These are phyloP conservation scores for Strigomonas culicis DNA, from an alignment of 208 protist species.

Conservation along the genomic window DNA sequence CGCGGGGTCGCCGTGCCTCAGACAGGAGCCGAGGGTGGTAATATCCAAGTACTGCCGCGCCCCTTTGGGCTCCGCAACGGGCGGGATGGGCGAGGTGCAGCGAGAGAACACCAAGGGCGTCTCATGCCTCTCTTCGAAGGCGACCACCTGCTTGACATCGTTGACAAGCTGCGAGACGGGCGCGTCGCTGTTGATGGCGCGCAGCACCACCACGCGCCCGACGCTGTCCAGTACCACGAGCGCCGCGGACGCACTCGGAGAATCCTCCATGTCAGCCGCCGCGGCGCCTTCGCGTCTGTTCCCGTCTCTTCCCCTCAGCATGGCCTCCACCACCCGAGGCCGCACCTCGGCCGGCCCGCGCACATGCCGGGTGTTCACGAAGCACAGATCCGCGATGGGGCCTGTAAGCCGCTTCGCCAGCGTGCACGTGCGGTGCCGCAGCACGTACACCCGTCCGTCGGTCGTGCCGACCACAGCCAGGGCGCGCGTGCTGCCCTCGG, in stretches of 20 bases:
- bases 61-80: too few relatives aligned
- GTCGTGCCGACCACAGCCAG: slow-evolving; percentile 54
- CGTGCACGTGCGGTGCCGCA: slow-evolving; percentile 21
- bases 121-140: neutral
- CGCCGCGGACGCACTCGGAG: neutral
- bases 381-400: slow-evolving; percentile 64
- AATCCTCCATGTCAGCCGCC: too few relatives aligned
- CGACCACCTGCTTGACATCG: slow-evolving; percentile 54
- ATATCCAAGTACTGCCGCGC: too few relatives aligned
- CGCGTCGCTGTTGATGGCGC: slow-evolving; percentile 32
- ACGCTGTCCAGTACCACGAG: slow-evolving; percentile 69
- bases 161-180: slow-evolving; percentile 42
- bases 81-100: neutral
- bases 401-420: slow-evolving; percentile 47
- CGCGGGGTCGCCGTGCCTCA: neutral
- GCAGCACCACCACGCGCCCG: slow-evolving; percentile 56
- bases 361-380: slow-evolving; percentile 31
- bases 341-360: neutral
- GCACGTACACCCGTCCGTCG: slow-evolving; percentile 52
- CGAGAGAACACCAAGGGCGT: neutral
- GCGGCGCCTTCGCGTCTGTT: too few relatives aligned
- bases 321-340: neutral
- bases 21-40: too few relatives aligned
- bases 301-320: too few relatives aligned
- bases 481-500: slow-evolving; percentile 11